Percentiles rank a stretch among this genome's conserved stretches.
Evolutionary conservation across 2,329 filamentous ascomycete genomes (phyloP).

Genomic region (Amylocarpus encephaloides): DNA sequence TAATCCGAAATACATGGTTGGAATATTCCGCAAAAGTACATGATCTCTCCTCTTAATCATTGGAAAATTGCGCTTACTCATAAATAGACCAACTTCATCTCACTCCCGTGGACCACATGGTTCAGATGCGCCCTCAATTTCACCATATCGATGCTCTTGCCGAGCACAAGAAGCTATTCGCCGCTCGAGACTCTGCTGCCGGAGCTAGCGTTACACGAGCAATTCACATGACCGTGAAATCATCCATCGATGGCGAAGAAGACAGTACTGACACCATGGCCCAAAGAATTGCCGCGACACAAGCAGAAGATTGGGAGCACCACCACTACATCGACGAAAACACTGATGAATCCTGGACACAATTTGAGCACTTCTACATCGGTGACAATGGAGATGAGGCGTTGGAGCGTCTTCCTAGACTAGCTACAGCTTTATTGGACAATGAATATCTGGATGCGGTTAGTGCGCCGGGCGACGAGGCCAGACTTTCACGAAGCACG

Average conservation of each 20-base stretch:
- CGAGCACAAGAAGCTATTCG: slow-evolving; percentile 50
- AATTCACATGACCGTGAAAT: slow-evolving; percentile 83
- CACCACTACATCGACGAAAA: slow-evolving; percentile 81
- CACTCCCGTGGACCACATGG: slow-evolving; percentile 73
- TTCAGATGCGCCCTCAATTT: slow-evolving; percentile 85
- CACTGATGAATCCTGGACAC: slow-evolving; percentile 68
- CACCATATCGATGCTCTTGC: slow-evolving; percentile 84
- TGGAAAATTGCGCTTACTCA: slow-evolving; percentile 6
- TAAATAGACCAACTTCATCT: slow-evolving; percentile 72
- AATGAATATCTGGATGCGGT: slow-evolving; percentile 58
- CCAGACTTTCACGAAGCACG: slow-evolving; percentile 27
- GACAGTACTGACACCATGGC: slow-evolving; percentile 65
- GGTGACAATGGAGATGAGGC: slow-evolving; percentile 22
- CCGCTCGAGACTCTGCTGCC: slow-evolving; percentile 20
- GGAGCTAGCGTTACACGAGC: slow-evolving; percentile 55
- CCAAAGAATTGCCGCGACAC: slow-evolving; percentile 68
- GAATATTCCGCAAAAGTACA: slow-evolving; percentile 78
- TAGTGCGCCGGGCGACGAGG: slow-evolving; percentile 41
- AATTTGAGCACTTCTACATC: slow-evolving; percentile 63
- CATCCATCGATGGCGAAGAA: slow-evolving; percentile 59
- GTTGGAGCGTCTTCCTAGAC: slow-evolving; percentile 23
- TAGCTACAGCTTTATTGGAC: slow-evolving; percentile 50
- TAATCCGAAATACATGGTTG: slow-evolving; percentile 69
- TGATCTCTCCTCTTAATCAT: slow-evolving; percentile 28
- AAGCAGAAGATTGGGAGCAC: slow-evolving; percentile 74